Evolutionary conservation across 2,329 filamentous ascomycete genomes (phyloP).

Genomic region (Xylaria sp.): DNA sequence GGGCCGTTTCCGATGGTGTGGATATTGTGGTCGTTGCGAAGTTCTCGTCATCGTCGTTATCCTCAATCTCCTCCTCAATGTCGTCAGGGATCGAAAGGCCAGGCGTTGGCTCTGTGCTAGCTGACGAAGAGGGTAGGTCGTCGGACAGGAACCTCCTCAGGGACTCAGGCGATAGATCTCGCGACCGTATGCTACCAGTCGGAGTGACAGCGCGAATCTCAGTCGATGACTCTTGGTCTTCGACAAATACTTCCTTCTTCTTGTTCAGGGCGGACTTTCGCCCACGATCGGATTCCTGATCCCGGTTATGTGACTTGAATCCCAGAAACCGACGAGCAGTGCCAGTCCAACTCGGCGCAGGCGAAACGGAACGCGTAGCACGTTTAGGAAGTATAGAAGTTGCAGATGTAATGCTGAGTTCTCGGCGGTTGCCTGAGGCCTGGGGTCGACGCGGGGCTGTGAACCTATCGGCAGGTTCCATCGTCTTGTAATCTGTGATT

Average conservation of each 20-base stretch:
- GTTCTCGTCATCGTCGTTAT: conserved; percentile 69
- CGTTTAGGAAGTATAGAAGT: conserved; percentile 50
- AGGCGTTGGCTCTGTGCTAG: conserved; percentile 49
- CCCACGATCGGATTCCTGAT: conserved; percentile 50
- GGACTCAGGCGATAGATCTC: conserved; percentile 67
- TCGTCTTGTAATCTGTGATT: conserved; percentile 72
- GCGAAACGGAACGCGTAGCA: conserved; percentile 59
- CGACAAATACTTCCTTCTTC: conserved; percentile 44
- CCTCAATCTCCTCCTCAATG: conserved; percentile 62
- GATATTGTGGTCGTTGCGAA: conserved; percentile 63
- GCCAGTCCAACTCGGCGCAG: conserved; percentile 58
- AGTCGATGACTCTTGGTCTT: conserved; percentile 44
- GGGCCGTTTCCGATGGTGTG: conserved; percentile 53
- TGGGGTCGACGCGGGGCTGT: conserved; percentile 71
- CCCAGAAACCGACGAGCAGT: conserved; percentile 60
- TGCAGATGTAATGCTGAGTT: conserved; percentile 51
- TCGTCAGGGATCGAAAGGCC: conserved; percentile 57
- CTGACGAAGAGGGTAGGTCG: conserved; percentile 51
- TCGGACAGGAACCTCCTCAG: conserved; percentile 62
- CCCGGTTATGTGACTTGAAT: conserved; percentile 50
- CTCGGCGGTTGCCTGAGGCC: conserved; percentile 52
- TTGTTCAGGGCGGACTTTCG: conserved; percentile 42
- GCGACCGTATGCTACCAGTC: conserved; percentile 56
- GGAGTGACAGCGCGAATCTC: conserved; percentile 50
- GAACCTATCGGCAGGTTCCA: conserved; percentile 82